These are phyloP conservation scores for Cyclocybe aegerita DNA, from an alignment of 768 basidiomycete species.

Conservation along the genomic window DNA sequence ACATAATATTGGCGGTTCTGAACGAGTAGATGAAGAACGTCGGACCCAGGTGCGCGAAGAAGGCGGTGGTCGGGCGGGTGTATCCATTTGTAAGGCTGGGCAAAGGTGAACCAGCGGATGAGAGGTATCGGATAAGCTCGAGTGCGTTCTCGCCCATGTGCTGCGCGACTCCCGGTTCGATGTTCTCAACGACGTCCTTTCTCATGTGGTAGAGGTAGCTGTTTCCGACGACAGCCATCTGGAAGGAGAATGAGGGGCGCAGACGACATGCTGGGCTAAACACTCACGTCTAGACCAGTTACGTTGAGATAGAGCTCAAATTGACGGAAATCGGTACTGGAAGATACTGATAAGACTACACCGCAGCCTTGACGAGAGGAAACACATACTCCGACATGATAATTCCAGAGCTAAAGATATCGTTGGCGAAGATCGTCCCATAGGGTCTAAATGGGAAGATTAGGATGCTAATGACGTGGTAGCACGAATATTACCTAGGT, in stretches of 20 bases:
- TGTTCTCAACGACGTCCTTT: constrained; percentile 85
- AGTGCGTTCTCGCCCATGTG: constrained; percentile 91
- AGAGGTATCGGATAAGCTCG: constrained; percentile 73
- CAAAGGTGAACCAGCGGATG: constrained; percentile 68
- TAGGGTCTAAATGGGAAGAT: constrained; percentile 56
- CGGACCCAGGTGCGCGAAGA: constrained; percentile 71
- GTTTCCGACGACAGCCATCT: constrained; percentile 92
- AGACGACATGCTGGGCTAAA: not conserved
- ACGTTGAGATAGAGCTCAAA: constrained; percentile 89
- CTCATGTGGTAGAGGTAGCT: constrained; percentile 95
- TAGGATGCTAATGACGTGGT: not conserved
- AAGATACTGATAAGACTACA: constrained; percentile 5
- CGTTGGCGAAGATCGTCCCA: constrained; percentile 87
- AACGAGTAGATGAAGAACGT: constrained; percentile 75
- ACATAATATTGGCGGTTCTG: constrained; percentile 64
- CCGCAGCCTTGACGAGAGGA: not conserved
- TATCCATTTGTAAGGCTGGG: constrained; percentile 54
- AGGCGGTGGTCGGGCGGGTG: constrained; percentile 66
- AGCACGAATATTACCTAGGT: constrained; percentile 50
- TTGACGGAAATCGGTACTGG: constrained; percentile 92
- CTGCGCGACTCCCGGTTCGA: constrained; percentile 80
- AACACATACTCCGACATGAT: constrained; percentile 79
- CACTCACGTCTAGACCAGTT: constrained; percentile 82
- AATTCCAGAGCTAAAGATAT: constrained; percentile 90
- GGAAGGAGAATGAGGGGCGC: constrained; percentile 2